phyloP scores from a whole-genome alignment of 345 rosid genomes.

The Laguncularia racemosa region DNA sequence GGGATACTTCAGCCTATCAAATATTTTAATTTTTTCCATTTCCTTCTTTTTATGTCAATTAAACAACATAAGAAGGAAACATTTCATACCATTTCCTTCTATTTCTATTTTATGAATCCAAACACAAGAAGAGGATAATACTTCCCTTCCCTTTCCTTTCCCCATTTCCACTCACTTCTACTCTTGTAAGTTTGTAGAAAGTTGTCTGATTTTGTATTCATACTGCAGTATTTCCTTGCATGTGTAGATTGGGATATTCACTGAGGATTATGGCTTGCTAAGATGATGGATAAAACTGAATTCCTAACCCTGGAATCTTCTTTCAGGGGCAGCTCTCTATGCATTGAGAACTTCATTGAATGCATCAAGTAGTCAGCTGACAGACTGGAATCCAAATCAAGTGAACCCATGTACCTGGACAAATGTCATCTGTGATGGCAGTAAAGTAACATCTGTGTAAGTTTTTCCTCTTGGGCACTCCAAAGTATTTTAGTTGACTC shows the following conservation, averaged over 20 bases:
- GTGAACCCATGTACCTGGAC: slow-evolving; percentile 97
- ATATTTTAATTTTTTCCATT: too few species aligned
- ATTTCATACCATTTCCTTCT: too few species aligned
- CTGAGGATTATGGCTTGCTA: slow-evolving; percentile 10
- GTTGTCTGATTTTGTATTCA: too few species aligned
- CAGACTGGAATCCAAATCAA: slow-evolving; percentile 76
- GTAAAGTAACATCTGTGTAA: slow-evolving; percentile 68
- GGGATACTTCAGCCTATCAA: too few species aligned
- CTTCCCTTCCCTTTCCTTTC: too few species aligned
- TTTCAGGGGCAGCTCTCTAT: slow-evolving; percentile 70
- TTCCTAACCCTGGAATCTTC: not conserved
- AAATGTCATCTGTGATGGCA: slow-evolving; percentile 55
- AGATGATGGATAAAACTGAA: slow-evolving; percentile 13
- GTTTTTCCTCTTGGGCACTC: slow-evolving; percentile 11
- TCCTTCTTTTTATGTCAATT: too few species aligned
- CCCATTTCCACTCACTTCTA: too few species aligned
- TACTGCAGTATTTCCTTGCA: not conserved
- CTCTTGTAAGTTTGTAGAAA: too few species aligned
- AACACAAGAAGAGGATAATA: too few species aligned
- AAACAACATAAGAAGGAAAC: too few species aligned
- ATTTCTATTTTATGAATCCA: too few species aligned
- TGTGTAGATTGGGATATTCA: not conserved
- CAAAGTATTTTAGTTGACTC: not conserved
- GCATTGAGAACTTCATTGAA: slow-evolving; percentile 45
- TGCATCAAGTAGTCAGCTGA: slow-evolving; percentile 40